Conservation (phyloP, 805 yeast species). For the Nakazawaea ishiwadae region DNA sequence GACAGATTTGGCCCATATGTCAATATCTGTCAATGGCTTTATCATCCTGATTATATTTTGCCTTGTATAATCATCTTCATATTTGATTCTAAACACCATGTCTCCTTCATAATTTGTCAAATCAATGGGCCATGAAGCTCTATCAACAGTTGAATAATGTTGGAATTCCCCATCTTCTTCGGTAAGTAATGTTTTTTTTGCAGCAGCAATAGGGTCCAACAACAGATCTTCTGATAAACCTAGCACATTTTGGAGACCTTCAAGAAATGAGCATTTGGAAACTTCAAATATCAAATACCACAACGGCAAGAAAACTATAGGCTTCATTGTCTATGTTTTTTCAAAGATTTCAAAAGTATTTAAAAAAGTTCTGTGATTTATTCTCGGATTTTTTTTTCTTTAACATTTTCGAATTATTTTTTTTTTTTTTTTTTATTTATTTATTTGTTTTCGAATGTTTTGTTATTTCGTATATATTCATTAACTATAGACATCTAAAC, state of each 20-base stretch:
- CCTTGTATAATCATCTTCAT: conserved; percentile 19
- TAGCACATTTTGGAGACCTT: neutral
- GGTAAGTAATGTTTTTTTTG: too few species aligned
- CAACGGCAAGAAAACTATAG: too few species aligned
- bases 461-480: too few species aligned
- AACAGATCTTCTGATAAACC: neutral
- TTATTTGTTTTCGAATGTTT: too few species aligned
- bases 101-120: conserved; percentile 36
- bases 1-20: conserved; percentile 46
- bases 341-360: too few species aligned
- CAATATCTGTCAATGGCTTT: conserved; percentile 17
- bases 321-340: too few species aligned
- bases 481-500: too few species aligned
- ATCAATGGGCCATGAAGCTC: conserved; percentile 32
- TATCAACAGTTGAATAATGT: conserved; percentile 28
- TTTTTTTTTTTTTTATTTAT: too few species aligned
- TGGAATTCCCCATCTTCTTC: neutral
- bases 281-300: neutral
- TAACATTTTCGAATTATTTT: too few species aligned
- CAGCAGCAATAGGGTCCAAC: neutral
- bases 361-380: too few species aligned
- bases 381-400: too few species aligned
- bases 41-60: conserved; percentile 16
- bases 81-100: conserved; percentile 39
- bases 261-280: neutral